Evolutionary conservation across 805 yeast species (phyloP), one percentile per base, ranked within the genome.

Genomic region (Suhomyces vadensis): DNA sequence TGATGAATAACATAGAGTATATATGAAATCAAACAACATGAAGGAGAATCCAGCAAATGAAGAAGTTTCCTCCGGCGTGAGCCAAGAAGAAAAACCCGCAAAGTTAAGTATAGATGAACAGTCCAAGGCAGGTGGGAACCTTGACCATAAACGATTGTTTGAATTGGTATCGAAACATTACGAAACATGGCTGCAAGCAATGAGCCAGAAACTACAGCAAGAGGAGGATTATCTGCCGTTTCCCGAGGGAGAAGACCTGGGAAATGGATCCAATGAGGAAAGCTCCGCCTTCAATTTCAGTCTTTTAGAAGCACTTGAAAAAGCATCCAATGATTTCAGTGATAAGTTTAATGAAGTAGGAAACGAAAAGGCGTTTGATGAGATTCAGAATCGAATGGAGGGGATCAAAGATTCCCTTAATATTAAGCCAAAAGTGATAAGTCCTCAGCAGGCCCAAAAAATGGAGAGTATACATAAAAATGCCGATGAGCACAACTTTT

Each of bases 101-200:
- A 10, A 31, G 21, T 6, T n/a, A n/a, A n/a, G 8, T 14, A 17
- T 10, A 5, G 35, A 16, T 17, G 36, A 31, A 4, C 21, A 19
- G n/a, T 11, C 21, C n/a, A 31, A 17, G 16, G 16, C 13, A 10
- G 16, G 11, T 4, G 22, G 26, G 10, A 20, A 42, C 37, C 13
- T 16, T 51, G 59, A 62, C 41, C 67, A 64, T 13, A 53, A 58
- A 43, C 53, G 52, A 41, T 56, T 65, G 11, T 61, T 63, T 46
- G 69, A 63, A 33, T 49, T 63, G 27, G 65, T 66, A 13, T 53
- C 67, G 6, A 64, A 64, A 46, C 67, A 65, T 53, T 70, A 70
- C 44, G 69, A 67, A 25, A 52, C 59, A 9, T 70, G 74, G 74
- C 71, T 58, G 56, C 60, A 62, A 22, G 61, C 60, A 25, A 56